Evolutionary conservation across 148 eudicot species (phyloP).

Genomic region (Rhododendron mucronatum): DNA sequence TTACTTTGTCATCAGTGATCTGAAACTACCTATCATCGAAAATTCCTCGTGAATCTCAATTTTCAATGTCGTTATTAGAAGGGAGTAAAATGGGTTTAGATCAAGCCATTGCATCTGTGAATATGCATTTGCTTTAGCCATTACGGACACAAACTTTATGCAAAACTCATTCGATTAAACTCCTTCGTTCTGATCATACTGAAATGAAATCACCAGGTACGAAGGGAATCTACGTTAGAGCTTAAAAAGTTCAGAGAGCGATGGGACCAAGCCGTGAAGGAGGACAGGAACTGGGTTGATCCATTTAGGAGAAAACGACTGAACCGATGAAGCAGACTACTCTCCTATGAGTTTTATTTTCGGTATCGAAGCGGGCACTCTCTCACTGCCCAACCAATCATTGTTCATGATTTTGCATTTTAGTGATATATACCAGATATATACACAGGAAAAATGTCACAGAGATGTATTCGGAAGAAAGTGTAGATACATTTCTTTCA

Average conservation of each 20-base stretch:
- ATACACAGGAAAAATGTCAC: background rate
- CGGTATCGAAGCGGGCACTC: background rate
- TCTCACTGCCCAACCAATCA: background rate
- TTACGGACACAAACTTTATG: no score
- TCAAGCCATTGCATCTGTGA: no score
- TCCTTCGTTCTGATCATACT: no score
- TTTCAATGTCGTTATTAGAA: no score
- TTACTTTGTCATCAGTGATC: background rate
- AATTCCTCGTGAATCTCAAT: background rate
- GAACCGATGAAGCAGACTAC: background rate
- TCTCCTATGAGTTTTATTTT: background rate
- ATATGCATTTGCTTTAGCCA: no score
- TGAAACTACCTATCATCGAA: background rate
- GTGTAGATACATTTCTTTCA: background rate
- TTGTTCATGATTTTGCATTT: background rate
- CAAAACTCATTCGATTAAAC: no score
- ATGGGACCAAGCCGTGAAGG: constrained; percentile 61
- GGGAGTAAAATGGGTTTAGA: no score
- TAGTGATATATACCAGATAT: background rate
- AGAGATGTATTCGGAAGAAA: background rate
- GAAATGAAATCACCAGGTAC: constrained; percentile 22
- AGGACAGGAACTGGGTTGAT: constrained; percentile 58
- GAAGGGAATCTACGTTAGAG: constrained; percentile 32
- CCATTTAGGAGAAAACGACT: constrained; percentile 27
- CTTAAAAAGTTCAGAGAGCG: constrained; percentile 38